Percentiles rank a stretch among this genome's conserved stretches.
Conservation (phyloP, 257 asterid genomes). For the Solanum habrochaites region DNA sequence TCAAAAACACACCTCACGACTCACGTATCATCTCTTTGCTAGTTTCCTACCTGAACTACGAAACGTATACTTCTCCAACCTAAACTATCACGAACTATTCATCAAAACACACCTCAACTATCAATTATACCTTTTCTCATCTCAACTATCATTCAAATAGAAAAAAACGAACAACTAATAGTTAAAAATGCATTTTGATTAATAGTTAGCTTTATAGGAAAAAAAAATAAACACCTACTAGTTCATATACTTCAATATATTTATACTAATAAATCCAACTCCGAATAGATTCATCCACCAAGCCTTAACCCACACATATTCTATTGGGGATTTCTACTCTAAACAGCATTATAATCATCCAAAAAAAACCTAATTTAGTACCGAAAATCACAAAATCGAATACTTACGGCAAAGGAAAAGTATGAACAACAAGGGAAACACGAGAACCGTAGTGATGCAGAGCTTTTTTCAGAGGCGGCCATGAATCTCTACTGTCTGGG, state of each 20-base stretch:
- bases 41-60: neutral
- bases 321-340: neutral
- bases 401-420: conserved; percentile 73
- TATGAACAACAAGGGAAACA: conserved; percentile 36
- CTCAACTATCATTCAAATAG: neutral
- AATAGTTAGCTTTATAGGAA: too few relatives aligned
- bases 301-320: neutral
- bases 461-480: conserved; percentile 68
- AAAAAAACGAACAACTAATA: neutral
- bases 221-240: neutral
- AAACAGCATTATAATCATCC: neutral
- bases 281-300: neutral
- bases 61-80: neutral
- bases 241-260: neutral
- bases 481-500: conserved; percentile 80
- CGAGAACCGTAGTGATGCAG: conserved; percentile 36
- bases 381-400: neutral
- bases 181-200: too few relatives aligned
- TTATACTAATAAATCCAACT: neutral
- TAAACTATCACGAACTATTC: neutral
- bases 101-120: neutral
- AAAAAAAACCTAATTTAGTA: neutral
- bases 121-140: neutral
- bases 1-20: neutral
- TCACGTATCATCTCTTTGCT: too few relatives aligned